Evolutionary conservation across 1,284 basidiomycete genomes (phyloP).

Genomic region (Bjerkandera adusta): DNA sequence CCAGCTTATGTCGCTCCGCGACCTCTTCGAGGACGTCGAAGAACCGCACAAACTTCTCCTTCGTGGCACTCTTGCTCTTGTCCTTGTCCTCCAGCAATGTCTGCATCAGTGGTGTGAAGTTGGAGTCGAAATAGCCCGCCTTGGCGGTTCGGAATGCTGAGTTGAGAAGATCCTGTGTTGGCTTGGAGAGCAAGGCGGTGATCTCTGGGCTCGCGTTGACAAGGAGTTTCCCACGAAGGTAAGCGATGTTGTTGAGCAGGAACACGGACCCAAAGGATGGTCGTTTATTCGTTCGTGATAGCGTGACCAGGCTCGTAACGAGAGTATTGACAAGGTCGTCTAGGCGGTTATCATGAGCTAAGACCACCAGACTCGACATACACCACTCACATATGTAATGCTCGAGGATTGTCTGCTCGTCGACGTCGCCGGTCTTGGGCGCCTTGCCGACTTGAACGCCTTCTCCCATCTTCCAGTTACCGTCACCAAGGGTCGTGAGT

Average conservation of each 20-base stretch:
- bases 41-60: conserved; percentile 79
- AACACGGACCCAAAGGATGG: conserved; percentile 72
- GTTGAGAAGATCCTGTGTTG: conserved; percentile 58
- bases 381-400: conserved; percentile 69
- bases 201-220: conserved; percentile 45
- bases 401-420: conserved; percentile 62
- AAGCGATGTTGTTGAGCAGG: conserved; percentile 74
- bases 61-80: conserved; percentile 58
- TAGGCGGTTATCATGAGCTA: conserved; percentile 27
- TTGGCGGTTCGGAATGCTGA: conserved; percentile 75
- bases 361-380: neutral
- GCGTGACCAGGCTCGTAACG: conserved; percentile 53
- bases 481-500: conserved; percentile 69
- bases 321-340: conserved; percentile 69
- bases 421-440: conserved; percentile 45
- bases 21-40: conserved; percentile 77
- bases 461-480: conserved; percentile 87
- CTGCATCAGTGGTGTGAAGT: conserved; percentile 74
- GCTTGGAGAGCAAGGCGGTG: conserved; percentile 51
- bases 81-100: conserved; percentile 68
- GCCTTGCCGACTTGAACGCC: conserved; percentile 61
- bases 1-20: conserved; percentile 66
- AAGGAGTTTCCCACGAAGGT: conserved; percentile 59
- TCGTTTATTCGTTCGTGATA: conserved; percentile 62
- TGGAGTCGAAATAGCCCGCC: conserved; percentile 77